Percentiles rank a stretch among this genome's conserved stretches.
Evolutionary conservation across 2,329 filamentous ascomycete genomes (phyloP).

Genomic region (Sclerotinia subarctica): DNA sequence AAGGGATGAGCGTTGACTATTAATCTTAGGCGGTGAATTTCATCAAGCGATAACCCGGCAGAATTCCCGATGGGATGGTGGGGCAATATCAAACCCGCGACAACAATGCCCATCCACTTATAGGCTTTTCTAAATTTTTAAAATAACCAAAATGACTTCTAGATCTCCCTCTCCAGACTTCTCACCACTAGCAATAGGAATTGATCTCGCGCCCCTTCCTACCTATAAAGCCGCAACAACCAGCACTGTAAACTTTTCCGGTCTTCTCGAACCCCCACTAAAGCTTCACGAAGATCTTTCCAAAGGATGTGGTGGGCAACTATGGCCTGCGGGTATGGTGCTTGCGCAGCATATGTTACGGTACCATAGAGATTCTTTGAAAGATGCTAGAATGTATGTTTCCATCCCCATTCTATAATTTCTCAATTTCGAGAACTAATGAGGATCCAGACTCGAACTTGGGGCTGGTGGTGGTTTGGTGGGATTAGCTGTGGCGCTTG

Average conservation of each 20-base stretch:
- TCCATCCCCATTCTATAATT: neutral
- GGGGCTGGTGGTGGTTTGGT: constrained; percentile 90
- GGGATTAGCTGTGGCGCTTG: constrained; percentile 60
- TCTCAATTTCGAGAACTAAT: constrained; percentile 1
- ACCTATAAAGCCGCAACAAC: constrained; percentile 54
- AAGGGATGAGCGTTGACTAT: neutral
- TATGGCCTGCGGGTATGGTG: constrained; percentile 92
- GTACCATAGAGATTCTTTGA: constrained; percentile 62
- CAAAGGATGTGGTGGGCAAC: constrained; percentile 85
- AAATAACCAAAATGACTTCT: constrained; percentile 28
- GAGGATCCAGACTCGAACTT: constrained; percentile 71
- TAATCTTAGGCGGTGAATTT: neutral
- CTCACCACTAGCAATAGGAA: constrained; percentile 44
- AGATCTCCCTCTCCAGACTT: constrained; percentile 37
- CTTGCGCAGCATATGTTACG: constrained; percentile 82
- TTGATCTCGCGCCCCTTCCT: constrained; percentile 58
- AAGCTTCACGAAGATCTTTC: constrained; percentile 80
- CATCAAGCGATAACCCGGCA: constrained; percentile 1
- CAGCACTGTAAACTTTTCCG: constrained; percentile 62
- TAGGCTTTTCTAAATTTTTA: neutral
- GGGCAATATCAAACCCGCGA: constrained; percentile 11
- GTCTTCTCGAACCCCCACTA: constrained; percentile 67
- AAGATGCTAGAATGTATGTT: constrained; percentile 65
- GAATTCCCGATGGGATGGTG: constrained; percentile 4
- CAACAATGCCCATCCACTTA: neutral